These are phyloP conservation scores for Aaosphaeria pasadenensis DNA, from an alignment of 2,329 filamentous ascomycete genomes.

Conservation along the genomic window DNA sequence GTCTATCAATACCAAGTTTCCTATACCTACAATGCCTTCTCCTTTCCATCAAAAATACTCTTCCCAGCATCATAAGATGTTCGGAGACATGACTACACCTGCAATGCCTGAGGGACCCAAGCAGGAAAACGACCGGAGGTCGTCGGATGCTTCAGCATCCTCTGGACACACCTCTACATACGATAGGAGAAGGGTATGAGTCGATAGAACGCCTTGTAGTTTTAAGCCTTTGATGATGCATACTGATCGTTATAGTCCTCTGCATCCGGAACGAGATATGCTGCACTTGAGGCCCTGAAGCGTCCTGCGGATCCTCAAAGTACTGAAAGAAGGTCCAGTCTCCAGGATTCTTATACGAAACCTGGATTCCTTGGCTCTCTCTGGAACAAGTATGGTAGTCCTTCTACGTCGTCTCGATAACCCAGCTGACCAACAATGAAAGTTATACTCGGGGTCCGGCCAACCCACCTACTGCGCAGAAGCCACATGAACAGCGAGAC, in stretches of 20 bases:
- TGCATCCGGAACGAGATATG: constrained; percentile 19
- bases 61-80: constrained; percentile 30
- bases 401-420: background rate
- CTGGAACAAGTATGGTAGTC: constrained; percentile 33
- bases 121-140: constrained; percentile 28
- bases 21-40: constrained; percentile 27
- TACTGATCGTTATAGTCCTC: constrained; percentile 22
- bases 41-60: constrained; percentile 39
- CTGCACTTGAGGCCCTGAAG: constrained; percentile 31
- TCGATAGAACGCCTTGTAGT: no score
- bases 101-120: constrained; percentile 33
- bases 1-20: background rate
- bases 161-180: constrained; percentile 18
- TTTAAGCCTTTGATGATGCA: no score
- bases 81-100: constrained; percentile 23
- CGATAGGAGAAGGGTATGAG: constrained; percentile 27
- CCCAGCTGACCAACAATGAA: constrained; percentile 7
- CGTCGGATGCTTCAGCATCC: constrained; percentile 26
- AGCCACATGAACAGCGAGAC: constrained; percentile 18
- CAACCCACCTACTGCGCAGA: background rate
- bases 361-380: constrained; percentile 27
- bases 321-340: constrained; percentile 23
- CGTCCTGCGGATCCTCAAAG: constrained; percentile 26
- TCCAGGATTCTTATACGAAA: constrained; percentile 33
- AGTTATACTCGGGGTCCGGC: constrained; percentile 32